Percentiles rank a stretch among this genome's conserved stretches.
These are phyloP conservation scores for Xylaria sp. DNA, from an alignment of 2,329 filamentous ascomycete species.

Conservation along the genomic window DNA sequence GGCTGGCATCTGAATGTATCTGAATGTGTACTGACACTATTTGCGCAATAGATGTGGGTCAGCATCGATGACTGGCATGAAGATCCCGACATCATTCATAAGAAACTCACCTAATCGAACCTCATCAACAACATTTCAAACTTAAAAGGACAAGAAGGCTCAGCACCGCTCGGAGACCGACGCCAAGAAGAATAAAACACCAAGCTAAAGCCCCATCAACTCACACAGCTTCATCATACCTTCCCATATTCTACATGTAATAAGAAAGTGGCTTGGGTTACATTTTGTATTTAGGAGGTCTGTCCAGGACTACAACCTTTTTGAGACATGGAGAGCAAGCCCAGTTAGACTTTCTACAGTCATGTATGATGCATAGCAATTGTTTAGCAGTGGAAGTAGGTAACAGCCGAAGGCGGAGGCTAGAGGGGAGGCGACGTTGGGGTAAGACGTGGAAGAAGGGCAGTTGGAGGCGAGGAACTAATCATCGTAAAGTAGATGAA, in stretches of 20 bases:
- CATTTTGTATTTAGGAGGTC: constrained; percentile 11
- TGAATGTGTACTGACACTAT: constrained; percentile 33
- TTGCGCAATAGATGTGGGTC: constrained; percentile 86
- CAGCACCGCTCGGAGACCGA: neutral
- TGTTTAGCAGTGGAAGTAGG: constrained; percentile 9
- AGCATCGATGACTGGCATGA: constrained; percentile 99
- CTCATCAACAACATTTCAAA: constrained; percentile 10
- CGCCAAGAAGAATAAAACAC: constrained; percentile 1
- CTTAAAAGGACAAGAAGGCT: constrained; percentile 10
- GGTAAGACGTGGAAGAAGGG: neutral
- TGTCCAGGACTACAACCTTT: neutral
- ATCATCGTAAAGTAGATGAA: constrained; percentile 46
- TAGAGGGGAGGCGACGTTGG: neutral
- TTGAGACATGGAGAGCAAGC: neutral
- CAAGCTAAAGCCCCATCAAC: neutral
- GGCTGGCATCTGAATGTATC: constrained; percentile 9
- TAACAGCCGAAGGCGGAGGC: neutral
- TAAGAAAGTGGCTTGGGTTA: constrained; percentile 6
- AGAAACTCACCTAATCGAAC: constrained; percentile 81
- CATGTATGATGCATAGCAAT: constrained; percentile 17
- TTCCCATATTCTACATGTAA: constrained; percentile 15
- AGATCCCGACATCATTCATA: constrained; percentile 98
- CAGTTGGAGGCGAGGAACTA: constrained; percentile 19
- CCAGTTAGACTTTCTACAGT: constrained; percentile 1
- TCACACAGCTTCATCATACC: constrained; percentile 1